Percentiles rank a stretch among this genome's conserved stretches.
phyloP scores from a whole-genome alignment of 1,139 yeast genomes.

The Hansenula lynferdii region DNA sequence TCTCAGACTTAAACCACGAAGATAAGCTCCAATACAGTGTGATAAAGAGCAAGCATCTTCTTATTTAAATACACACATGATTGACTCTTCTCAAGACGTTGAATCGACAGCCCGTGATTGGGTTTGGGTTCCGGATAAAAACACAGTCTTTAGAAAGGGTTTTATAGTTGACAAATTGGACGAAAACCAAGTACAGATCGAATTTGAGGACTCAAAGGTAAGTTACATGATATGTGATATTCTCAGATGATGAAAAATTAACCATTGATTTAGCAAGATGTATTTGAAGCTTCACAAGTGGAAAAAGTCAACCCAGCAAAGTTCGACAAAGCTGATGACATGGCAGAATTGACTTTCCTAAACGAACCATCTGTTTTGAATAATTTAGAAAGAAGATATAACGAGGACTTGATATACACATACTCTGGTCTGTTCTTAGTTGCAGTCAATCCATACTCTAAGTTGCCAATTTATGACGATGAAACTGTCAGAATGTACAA shows the following conservation, averaged over 20 bases:
- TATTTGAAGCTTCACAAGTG: conserved; percentile 40
- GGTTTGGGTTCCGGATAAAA: conserved; percentile 84
- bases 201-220: conserved; percentile 43
- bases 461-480: conserved; percentile 67
- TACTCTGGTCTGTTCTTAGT: conserved; percentile 87
- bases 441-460: conserved; percentile 89
- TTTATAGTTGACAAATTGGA: conserved; percentile 52
- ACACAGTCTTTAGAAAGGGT: conserved; percentile 64
- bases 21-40: too few relatives aligned
- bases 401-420: conserved; percentile 73
- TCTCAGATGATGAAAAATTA: neutral
- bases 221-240: conserved; percentile 11
- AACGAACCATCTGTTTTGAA: conserved; percentile 93
- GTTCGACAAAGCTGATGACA: conserved; percentile 87
- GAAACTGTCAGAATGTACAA: conserved; percentile 53
- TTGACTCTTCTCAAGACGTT: conserved; percentile 29
- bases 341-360: conserved; percentile 92
- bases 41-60: too few relatives aligned
- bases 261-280: conserved; percentile 27
- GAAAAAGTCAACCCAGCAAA: conserved; percentile 86
- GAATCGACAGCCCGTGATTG: conserved; percentile 52
- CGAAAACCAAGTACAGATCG: conserved; percentile 47
- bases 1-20: too few relatives aligned
- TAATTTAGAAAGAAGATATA: conserved; percentile 73
- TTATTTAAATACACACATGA: conserved; percentile 3